Evolutionary conservation across 2,329 filamentous ascomycete species (phyloP).

Genomic region (Pyricularia grisea): DNA sequence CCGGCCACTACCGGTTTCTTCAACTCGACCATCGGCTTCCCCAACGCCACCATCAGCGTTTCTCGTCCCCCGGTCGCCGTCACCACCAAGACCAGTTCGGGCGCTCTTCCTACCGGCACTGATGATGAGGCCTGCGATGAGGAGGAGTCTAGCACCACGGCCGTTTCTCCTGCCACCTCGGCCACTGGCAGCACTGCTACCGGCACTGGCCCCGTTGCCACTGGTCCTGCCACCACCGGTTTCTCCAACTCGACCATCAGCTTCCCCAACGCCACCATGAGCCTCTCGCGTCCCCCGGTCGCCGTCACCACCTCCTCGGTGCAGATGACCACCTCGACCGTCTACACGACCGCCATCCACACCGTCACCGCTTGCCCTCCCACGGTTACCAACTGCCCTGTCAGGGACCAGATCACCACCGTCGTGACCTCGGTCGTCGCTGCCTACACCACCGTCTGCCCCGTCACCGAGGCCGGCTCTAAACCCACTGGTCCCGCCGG

Average conservation of each 20-base stretch:
- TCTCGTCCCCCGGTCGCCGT: too few relatives aligned
- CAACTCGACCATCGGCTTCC: neutral
- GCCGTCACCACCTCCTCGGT: neutral
- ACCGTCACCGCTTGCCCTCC: conserved; percentile 1
- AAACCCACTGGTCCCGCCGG: neutral
- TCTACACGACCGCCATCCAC: conserved; percentile 1
- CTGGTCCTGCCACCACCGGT: neutral
- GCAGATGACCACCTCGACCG: neutral
- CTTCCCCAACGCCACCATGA: neutral
- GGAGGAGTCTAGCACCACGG: too few relatives aligned
- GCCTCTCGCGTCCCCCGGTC: neutral
- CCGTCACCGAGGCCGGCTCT: neutral
- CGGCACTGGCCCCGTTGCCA: too few relatives aligned
- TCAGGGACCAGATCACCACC: neutral
- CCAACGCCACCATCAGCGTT: too few relatives aligned
- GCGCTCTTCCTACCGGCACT: too few relatives aligned
- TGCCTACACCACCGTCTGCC: conserved; percentile 1
- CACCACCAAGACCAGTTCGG: neutral
- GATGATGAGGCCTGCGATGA: too few relatives aligned
- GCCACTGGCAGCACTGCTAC: neutral
- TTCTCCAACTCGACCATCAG: neutral
- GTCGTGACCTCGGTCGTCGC: neutral
- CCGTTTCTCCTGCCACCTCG: neutral
- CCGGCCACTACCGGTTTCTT: neutral
- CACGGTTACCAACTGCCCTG: neutral